Base-by-base conservation (phyloP, 2,329 filamentous ascomycete genomes). In the Penicillium corylophilum region DNA sequence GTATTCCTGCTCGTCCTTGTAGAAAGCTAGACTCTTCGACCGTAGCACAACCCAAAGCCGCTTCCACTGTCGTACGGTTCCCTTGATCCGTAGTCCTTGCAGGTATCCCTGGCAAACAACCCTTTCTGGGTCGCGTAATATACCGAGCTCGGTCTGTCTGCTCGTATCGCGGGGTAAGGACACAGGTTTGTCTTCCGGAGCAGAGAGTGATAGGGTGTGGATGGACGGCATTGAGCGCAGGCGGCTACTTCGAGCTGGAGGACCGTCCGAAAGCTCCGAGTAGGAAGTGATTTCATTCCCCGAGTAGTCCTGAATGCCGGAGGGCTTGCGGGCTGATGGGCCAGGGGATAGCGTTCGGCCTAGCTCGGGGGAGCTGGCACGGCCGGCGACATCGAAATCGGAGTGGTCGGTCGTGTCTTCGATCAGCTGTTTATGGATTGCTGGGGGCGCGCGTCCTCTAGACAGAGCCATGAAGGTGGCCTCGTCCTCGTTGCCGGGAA, bases 101-200 rank as follows among this genome's bases (percentile, higher is more conserved):
- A 97, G 82, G 80, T 90, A 92, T 46, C 93, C 92, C 68, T 97
- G 91, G 82, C 89, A 96, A 40, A 97, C 82, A n/a, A 97, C 87
- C 23, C 92, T 87, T 69, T 96, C 92, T 1, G 87, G 85, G 57
- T 94, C 90, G 48, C 87, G 80, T 36, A 78, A 61, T 70, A 46
- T 79, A 36, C 72, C 74, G 24, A 73, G 51, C 26, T 75, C 83
- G 62, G 85, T 87, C 46, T 81, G 71, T 64, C 89, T 86, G 68
- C 83, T 88, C 8, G 77, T 67, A 47, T 86, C 88, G 41, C 82
- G 79, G 12, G 66, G 63, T 8, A 67, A 55, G 2, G 70, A 63
- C 20, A 70, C 63, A 35, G 71, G 66, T 61, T 64, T 55, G 46
- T 67, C 55, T 53, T 62, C 50, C 46, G 70, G 58, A 39, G 60